phyloP scores from a whole-genome alignment of 2,329 filamentous ascomycete genomes.

The Nemania bipapillata region DNA sequence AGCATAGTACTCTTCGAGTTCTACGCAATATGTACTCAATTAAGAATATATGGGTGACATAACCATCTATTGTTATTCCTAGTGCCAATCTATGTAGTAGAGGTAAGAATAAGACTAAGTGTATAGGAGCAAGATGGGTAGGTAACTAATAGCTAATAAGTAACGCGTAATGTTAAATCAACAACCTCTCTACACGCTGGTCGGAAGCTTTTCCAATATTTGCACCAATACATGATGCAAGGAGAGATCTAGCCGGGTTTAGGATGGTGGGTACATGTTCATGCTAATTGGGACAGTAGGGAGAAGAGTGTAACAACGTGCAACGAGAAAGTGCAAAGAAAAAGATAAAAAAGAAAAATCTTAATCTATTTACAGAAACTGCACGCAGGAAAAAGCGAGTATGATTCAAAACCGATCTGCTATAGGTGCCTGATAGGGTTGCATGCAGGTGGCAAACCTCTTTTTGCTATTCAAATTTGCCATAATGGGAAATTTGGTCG shows the following conservation, averaged over 20 bases:
- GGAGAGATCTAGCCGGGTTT: constrained; percentile 27
- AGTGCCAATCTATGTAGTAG: no score
- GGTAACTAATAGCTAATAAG: neutral
- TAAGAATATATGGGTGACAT: no score
- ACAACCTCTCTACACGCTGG: constrained; percentile 1
- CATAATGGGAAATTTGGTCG: constrained; percentile 3
- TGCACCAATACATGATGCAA: constrained; percentile 36
- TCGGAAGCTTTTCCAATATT: constrained; percentile 13
- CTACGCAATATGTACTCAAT: neutral
- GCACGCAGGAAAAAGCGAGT: neutral
- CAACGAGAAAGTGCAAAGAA: neutral
- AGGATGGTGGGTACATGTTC: constrained; percentile 16
- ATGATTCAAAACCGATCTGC: neutral
- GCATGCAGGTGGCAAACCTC: neutral
- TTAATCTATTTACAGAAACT: constrained; percentile 23
- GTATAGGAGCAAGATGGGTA: neutral
- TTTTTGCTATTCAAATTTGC: neutral
- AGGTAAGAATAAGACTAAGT: neutral
- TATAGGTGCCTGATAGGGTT: neutral
- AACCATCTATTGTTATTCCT: no score
- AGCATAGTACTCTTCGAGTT: neutral
- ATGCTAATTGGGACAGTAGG: constrained; percentile 10
- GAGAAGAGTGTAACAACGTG: constrained; percentile 14
- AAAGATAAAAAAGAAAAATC: neutral
- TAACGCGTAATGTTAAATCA: neutral